phyloP scores from a whole-genome alignment of 1,284 basidiomycete genomes.

The Athelia sp. region DNA sequence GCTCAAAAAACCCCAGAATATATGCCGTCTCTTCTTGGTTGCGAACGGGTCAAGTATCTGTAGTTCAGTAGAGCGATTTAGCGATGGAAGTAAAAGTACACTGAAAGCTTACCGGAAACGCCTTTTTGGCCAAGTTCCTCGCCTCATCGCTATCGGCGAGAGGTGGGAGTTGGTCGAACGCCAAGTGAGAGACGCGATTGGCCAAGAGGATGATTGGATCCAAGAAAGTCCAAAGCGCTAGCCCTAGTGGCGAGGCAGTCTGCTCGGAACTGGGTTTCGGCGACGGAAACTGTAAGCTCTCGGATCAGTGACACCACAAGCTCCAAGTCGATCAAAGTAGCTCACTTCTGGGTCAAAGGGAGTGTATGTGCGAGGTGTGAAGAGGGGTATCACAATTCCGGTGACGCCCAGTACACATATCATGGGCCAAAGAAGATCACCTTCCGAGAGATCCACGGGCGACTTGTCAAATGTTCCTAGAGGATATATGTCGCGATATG shows the following conservation, averaged over 20 bases:
- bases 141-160: constrained; percentile 43
- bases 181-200: constrained; percentile 22
- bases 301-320: constrained; percentile 19
- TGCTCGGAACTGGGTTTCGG: constrained; percentile 46
- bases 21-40: constrained; percentile 11
- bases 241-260: constrained; percentile 42
- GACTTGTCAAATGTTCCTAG: constrained; percentile 32
- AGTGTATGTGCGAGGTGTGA: constrained; percentile 20
- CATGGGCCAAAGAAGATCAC: constrained; percentile 23
- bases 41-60: constrained; percentile 9
- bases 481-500: constrained; percentile 53
- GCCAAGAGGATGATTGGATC: constrained; percentile 33
- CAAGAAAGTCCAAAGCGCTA: constrained; percentile 46
- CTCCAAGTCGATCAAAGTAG: background rate
- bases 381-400: constrained; percentile 18
- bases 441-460: constrained; percentile 18
- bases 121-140: constrained; percentile 17
- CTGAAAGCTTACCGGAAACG: constrained; percentile 9
- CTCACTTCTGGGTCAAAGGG: constrained; percentile 23
- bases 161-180: constrained; percentile 33
- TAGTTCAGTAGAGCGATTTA: no score
- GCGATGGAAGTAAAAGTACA: no score
- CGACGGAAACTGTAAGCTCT: constrained; percentile 13
- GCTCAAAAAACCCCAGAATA: constrained; percentile 21
- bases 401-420: constrained; percentile 15